phyloP scores from a whole-genome alignment of 2,329 filamentous ascomycete genomes.

The Pyrenophora seminiperda region DNA sequence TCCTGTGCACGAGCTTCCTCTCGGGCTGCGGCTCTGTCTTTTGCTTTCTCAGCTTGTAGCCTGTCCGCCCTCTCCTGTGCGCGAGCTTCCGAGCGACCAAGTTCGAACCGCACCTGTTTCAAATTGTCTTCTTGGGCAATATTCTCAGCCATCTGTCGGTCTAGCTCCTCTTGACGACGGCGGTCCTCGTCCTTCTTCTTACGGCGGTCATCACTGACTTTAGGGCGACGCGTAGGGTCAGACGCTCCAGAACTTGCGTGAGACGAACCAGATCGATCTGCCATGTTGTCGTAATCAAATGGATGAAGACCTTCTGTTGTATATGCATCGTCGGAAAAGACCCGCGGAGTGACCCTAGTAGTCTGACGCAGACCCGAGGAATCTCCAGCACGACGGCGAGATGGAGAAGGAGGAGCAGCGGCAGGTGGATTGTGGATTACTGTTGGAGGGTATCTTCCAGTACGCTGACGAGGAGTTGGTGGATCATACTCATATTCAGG shows the following conservation, averaged over 20 bases:
- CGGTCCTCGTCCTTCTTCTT: slow-evolving; percentile 27
- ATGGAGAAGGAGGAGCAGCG: slow-evolving; percentile 23
- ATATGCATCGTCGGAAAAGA: slow-evolving; percentile 13
- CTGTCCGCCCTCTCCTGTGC: slow-evolving; percentile 29
- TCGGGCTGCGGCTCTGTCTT: slow-evolving; percentile 23
- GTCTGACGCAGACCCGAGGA: slow-evolving; percentile 29
- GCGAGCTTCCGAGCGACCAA: slow-evolving; percentile 29
- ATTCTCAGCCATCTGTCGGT: slow-evolving; percentile 23
- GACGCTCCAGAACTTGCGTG: slow-evolving; percentile 27
- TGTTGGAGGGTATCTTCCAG: slow-evolving; percentile 28
- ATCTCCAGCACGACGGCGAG: slow-evolving; percentile 17
- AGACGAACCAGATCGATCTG: slow-evolving; percentile 26
- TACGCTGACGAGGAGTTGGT: slow-evolving; percentile 23
- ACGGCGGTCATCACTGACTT: slow-evolving; percentile 27
- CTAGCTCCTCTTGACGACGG: slow-evolving; percentile 32
- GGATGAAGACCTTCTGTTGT: slow-evolving; percentile 20
- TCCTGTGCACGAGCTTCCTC: slow-evolving; percentile 28
- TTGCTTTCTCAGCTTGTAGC: slow-evolving; percentile 25
- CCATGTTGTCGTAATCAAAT: slow-evolving; percentile 30
- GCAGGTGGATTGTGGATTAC: slow-evolving; percentile 37
- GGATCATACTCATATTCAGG: slow-evolving; percentile 40
- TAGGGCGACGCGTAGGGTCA: slow-evolving; percentile 30
- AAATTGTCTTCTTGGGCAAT: slow-evolving; percentile 23
- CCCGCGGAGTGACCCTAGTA: slow-evolving; percentile 25
- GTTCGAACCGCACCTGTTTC: slow-evolving; percentile 37